Conservation (phyloP, 306 rosid genomes). For the Dalbergia cochinchinensis region DNA sequence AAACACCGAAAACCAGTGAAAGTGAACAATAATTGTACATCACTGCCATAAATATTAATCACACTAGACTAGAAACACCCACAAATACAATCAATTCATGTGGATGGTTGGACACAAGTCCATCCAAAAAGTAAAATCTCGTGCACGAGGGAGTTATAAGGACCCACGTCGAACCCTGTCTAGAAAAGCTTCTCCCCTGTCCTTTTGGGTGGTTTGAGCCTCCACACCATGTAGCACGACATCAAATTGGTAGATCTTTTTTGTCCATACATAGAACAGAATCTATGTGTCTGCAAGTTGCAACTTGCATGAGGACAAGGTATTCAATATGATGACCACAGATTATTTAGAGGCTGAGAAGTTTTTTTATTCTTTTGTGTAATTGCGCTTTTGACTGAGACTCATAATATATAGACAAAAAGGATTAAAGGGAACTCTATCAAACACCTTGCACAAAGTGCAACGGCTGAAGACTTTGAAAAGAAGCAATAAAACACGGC, state of each 20-base stretch:
- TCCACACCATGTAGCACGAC: too few relatives aligned
- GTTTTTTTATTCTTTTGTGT: neutral
- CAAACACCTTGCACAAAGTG: neutral
- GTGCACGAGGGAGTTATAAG: neutral
- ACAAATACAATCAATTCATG: neutral
- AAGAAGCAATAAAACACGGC: neutral
- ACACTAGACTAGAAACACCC: neutral
- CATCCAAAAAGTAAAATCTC: neutral
- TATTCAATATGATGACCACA: neutral
- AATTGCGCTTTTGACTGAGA: neutral
- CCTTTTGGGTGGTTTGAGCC: constrained; percentile 10
- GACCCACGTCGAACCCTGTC: constrained; percentile 20
- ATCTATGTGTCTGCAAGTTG: neutral
- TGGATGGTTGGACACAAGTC: neutral
- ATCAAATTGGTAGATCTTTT: constrained; percentile 9
- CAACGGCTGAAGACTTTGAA: neutral
- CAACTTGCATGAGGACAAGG: neutral
- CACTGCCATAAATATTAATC: neutral
- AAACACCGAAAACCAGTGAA: neutral
- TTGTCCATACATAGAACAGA: neutral
- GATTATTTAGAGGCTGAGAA: neutral
- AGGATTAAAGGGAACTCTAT: neutral
- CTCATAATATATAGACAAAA: neutral
- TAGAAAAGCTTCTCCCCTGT: constrained; percentile 10
- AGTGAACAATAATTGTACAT: neutral